A percentile compares a stretch with the other conserved stretches of the same genome.
phyloP scores from a whole-genome alignment of 768 basidiomycete genomes.

The Gloeopeniophorella convolvens region DNA sequence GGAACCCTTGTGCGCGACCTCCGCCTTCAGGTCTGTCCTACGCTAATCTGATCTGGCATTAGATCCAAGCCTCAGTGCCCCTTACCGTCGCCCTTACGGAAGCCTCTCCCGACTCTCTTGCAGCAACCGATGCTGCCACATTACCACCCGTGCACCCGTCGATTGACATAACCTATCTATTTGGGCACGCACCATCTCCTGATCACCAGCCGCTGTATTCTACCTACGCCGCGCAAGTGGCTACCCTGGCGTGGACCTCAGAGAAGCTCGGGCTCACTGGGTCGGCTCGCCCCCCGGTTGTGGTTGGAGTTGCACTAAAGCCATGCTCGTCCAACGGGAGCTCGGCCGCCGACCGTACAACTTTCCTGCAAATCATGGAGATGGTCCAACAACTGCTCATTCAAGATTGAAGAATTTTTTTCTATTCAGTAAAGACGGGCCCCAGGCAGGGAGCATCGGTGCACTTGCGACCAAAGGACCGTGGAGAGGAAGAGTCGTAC shows the following conservation, averaged over 20 bases:
- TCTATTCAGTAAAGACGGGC: no score
- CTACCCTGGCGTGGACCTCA: conserved; percentile 72
- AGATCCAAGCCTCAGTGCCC: conserved; percentile 82
- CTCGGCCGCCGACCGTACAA: conserved; percentile 33
- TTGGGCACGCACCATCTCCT: conserved; percentile 68
- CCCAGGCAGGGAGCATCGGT: no score
- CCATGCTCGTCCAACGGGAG: conserved; percentile 70
- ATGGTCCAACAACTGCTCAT: conserved; percentile 33
- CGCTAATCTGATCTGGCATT: conserved; percentile 16
- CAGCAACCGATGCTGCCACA: conserved; percentile 30
- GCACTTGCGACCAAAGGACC: no score
- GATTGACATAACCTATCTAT: conserved; percentile 67
- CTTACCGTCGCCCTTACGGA: conserved; percentile 46
- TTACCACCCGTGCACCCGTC: conserved; percentile 64
- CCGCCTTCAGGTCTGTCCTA: neutral
- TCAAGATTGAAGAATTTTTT: no score
- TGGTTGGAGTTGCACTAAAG: conserved; percentile 34
- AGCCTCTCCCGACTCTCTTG: conserved; percentile 31
- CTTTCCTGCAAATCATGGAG: conserved; percentile 39
- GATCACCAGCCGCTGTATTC: conserved; percentile 67
- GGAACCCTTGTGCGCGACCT: conserved; percentile 62
- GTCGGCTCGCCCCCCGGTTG: conserved; percentile 7
- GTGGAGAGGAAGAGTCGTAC: neutral
- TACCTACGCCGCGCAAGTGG: conserved; percentile 81
- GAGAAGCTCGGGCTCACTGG: conserved; percentile 33